Evolutionary conservation across 1,139 yeast species (phyloP).

Genomic region (Candida sp.): DNA sequence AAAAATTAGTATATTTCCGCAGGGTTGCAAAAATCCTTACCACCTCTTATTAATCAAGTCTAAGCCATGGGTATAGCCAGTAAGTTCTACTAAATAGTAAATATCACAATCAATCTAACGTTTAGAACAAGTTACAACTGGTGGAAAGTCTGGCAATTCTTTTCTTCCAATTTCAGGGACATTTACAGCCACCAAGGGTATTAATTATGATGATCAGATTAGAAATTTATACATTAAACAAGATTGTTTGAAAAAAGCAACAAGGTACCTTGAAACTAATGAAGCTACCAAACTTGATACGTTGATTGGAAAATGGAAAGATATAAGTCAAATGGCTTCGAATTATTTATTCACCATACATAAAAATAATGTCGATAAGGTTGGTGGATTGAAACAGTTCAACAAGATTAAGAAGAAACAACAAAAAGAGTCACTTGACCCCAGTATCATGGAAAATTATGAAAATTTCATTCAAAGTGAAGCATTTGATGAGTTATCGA

Average conservation of each 20-base stretch:
- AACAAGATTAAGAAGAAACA: conserved; percentile 5
- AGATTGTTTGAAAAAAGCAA: not conserved
- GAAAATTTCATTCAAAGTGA: conserved; percentile 9
- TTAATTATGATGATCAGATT: not conserved
- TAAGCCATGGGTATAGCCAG: not conserved
- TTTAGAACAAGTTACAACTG: not conserved
- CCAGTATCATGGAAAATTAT: conserved; percentile 5
- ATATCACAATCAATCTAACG: too few relatives aligned
- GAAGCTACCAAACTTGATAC: conserved; percentile 7
- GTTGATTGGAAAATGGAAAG: conserved; percentile 12
- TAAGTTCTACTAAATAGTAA: not conserved
- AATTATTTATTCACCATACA: conserved; percentile 12
- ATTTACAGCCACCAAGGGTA: not conserved
- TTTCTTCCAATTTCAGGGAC: not conserved
- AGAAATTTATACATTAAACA: not conserved
- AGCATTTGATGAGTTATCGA: conserved; percentile 9
- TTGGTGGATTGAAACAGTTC: conserved; percentile 12
- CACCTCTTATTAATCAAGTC: not conserved
- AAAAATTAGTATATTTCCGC: not conserved
- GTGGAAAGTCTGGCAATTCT: not conserved
- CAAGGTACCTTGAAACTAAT: not conserved
- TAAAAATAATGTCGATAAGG: conserved; percentile 9
- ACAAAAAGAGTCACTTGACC: conserved; percentile 4
- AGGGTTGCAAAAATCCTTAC: not conserved
- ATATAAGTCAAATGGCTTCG: conserved; percentile 12